Base-by-base conservation (phyloP, 2,329 filamentous ascomycete species). In the Calonectria henricotiae region DNA sequence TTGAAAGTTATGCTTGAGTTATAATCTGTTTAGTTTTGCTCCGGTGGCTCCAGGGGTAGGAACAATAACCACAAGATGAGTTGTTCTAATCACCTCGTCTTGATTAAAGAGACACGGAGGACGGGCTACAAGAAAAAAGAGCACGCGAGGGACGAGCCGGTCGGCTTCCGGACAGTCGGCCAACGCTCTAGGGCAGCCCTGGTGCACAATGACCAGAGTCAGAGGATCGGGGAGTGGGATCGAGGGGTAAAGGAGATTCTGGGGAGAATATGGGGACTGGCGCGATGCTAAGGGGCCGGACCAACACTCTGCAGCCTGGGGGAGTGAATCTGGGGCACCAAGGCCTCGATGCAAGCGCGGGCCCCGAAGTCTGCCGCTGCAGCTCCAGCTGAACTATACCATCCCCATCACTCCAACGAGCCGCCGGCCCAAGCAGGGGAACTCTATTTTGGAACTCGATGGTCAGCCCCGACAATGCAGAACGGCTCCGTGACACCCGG, bases 401-500 rank as follows among this genome's bases (percentile, higher is more conserved):
- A 35, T 30, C 47, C 35, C 39, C 41, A 69, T 69, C 43, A 65
- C 49, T 58, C 61, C 49, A 54, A 60, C 44, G 39, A 69, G 51
- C 65, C 44, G 46, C 67, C 62, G 25, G 43, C 25, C 23, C 37
- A 60, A 41, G 55, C 61, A 65, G 51, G 66, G 67, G 66, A 32
- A 23, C 47, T 43, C 17, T 55, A 55, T 55, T 60, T 58, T 62
- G 58, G 66, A 61, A 35, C 35, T 13, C n/a, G 43, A 25, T 60
- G 49, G 61, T 35, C 51, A 61, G 35, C 62, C 25, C 39, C 32
- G 61, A 64, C 62, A 51, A 51, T 25, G 13, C 43, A 65, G 41
- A 35, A 51, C 67, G 67, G 67, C 43, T 69, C 67, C 67, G 67
- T 27, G 44, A 61, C 54, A 46, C 61, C 51, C 44, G 61, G 66